Evolutionary conservation across 306 rosid species (phyloP).

Genomic region (Mimosa pudica): DNA sequence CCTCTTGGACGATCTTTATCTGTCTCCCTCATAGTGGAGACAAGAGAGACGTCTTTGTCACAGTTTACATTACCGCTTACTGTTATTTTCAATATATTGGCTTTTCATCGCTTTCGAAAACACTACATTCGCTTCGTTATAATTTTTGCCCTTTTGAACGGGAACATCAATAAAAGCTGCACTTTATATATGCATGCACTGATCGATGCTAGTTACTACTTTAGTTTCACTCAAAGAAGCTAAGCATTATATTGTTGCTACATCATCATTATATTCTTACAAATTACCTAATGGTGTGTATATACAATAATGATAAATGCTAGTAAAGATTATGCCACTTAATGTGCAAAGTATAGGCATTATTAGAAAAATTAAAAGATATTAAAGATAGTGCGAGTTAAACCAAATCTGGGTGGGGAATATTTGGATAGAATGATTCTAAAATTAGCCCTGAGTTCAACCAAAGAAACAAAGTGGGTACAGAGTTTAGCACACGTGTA

Average conservation of each 20-base stretch:
- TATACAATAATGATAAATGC: not conserved
- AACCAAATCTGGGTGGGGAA: not conserved
- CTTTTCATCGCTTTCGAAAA: not conserved
- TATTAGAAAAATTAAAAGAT: not conserved
- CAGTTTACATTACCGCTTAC: not conserved
- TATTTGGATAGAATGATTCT: slow-evolving; percentile 13
- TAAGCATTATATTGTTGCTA: not conserved
- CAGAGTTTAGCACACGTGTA: not conserved
- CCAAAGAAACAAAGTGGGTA: not conserved
- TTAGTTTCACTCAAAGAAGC: not conserved
- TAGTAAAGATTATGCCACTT: not conserved
- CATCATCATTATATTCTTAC: not conserved
- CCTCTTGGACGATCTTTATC: not conserved
- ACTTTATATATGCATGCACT: not conserved
- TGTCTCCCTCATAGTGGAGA: slow-evolving; percentile 1
- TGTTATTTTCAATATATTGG: too few relatives aligned
- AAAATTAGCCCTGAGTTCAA: not conserved
- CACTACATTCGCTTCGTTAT: not conserved
- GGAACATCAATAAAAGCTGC: not conserved
- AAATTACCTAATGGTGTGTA: not conserved
- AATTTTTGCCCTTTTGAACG: slow-evolving; percentile 2
- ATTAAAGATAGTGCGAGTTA: slow-evolving; percentile 7
- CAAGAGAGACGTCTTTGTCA: not conserved
- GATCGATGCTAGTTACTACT: not conserved
- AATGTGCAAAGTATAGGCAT: not conserved